A percentile compares a stretch with the other conserved stretches of the same genome.
Conservation (phyloP, 2,329 filamentous ascomycete genomes). For the Pseudogymnoascus sp. region DNA sequence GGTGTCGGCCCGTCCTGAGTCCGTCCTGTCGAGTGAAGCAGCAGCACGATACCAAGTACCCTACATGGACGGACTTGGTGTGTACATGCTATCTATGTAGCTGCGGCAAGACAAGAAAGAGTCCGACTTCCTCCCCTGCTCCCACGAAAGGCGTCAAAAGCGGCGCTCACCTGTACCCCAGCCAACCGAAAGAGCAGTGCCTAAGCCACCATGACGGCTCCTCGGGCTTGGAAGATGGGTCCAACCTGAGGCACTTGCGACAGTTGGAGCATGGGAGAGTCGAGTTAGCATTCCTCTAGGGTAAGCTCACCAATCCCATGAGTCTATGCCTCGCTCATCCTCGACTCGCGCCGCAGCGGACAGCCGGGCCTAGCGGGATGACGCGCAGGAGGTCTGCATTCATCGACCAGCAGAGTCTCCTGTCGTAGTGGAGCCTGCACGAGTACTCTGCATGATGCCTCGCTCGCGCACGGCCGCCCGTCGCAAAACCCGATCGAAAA, state of each 20-base stretch:
- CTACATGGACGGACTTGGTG: not conserved
- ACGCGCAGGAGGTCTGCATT: slow-evolving; percentile 4
- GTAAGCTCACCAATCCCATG: not conserved
- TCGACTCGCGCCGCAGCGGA: slow-evolving; percentile 3
- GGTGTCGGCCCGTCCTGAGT: not conserved
- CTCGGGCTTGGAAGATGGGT: not conserved
- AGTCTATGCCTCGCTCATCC: not conserved
- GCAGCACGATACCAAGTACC: not conserved
- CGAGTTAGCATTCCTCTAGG: not conserved
- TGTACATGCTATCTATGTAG: slow-evolving; percentile 4
- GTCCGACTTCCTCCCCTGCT: not conserved
- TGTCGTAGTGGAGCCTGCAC: not conserved
- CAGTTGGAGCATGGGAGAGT: not conserved
- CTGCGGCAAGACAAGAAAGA: not conserved
- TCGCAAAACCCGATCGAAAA: not conserved
- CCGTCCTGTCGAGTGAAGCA: not conserved
- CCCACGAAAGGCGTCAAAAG: not conserved
- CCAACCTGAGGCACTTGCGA: not conserved
- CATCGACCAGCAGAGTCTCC: not conserved
- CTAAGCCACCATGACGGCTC: not conserved
- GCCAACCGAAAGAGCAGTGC: not conserved
- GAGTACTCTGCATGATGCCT: not conserved
- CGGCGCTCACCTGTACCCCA: not conserved
- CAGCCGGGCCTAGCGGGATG: slow-evolving; percentile 5
- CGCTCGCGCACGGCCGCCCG: not conserved